These are phyloP conservation scores for Hymenoscyphus linearis DNA, from an alignment of 2,329 filamentous ascomycete species.

Conservation along the genomic window DNA sequence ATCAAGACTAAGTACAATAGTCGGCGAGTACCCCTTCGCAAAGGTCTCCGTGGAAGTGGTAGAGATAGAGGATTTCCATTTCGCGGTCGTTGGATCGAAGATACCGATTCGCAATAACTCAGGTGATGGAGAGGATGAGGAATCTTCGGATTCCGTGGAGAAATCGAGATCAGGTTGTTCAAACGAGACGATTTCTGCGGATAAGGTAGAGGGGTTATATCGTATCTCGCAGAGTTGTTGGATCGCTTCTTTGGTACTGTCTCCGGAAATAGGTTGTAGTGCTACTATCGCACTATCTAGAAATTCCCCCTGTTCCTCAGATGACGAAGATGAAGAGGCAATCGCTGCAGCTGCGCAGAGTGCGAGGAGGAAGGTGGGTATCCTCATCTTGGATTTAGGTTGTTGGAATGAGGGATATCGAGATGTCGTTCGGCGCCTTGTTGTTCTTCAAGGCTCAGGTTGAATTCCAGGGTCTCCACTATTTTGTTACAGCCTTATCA, in stretches of 20 bases:
- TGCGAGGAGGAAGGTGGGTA: slow-evolving; percentile 41
- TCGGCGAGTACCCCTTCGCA: slow-evolving; percentile 54
- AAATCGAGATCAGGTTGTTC: background rate
- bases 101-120: slow-evolving; percentile 51
- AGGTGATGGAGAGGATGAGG: slow-evolving; percentile 9
- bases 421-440: background rate
- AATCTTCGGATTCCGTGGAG: background rate
- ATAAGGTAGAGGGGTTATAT: slow-evolving; percentile 44
- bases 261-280: slow-evolving; percentile 25
- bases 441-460: too few relatives aligned
- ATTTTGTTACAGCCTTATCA: background rate
- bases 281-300: slow-evolving; percentile 30
- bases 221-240: slow-evolving; percentile 50
- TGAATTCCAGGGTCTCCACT: background rate
- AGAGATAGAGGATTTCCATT: slow-evolving; percentile 52
- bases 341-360: slow-evolving; percentile 28
- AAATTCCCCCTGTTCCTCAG: slow-evolving; percentile 25
- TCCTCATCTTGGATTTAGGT: slow-evolving; percentile 21
- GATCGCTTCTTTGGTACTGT: slow-evolving; percentile 16
- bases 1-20: slow-evolving; percentile 49
- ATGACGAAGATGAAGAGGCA: slow-evolving; percentile 22
- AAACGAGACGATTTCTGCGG: slow-evolving; percentile 38
- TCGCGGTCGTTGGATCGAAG: slow-evolving; percentile 43
- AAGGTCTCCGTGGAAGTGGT: slow-evolving; percentile 53
- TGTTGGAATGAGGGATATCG: background rate